Conservation (phyloP, 2,329 filamentous ascomycete species). For the Alternaria metachromatica region DNA sequence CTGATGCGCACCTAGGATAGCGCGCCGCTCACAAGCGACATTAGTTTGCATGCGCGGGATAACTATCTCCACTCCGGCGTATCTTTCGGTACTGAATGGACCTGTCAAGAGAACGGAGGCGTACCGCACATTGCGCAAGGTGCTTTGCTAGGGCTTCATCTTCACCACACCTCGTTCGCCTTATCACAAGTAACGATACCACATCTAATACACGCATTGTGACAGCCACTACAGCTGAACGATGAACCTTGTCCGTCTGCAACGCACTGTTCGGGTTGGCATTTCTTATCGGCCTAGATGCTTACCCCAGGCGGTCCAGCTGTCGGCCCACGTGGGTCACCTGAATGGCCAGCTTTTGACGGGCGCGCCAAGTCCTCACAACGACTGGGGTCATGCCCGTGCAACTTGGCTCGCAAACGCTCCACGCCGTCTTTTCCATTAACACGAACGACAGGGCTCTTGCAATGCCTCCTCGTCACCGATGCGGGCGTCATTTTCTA, state of each 20-base stretch:
- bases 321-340: slow-evolving; percentile 11
- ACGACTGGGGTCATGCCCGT: slow-evolving; percentile 22
- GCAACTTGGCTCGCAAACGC: slow-evolving; percentile 28
- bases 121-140: not conserved
- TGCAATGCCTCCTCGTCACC: slow-evolving; percentile 31
- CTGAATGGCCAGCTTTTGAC: slow-evolving; percentile 28
- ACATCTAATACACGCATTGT: not conserved
- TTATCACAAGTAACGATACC: not conserved
- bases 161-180: not conserved
- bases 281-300: slow-evolving; percentile 6
- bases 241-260: not conserved
- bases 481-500: slow-evolving; percentile 27
- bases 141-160: not conserved
- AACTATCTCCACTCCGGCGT: not conserved
- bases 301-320: slow-evolving; percentile 16
- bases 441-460: slow-evolving; percentile 23
- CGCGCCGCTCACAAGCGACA: not conserved
- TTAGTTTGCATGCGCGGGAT: not conserved
- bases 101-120: not conserved
- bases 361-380: slow-evolving; percentile 21
- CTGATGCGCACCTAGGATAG: not conserved
- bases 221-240: not conserved
- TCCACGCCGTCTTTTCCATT: slow-evolving; percentile 23
- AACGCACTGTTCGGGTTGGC: slow-evolving; percentile 8
- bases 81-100: not conserved